A percentile compares a stretch with the other conserved stretches of the same genome.
Evolutionary conservation across 305 asterid genomes (phyloP).

Genomic region (Fraxinus platypoda): DNA sequence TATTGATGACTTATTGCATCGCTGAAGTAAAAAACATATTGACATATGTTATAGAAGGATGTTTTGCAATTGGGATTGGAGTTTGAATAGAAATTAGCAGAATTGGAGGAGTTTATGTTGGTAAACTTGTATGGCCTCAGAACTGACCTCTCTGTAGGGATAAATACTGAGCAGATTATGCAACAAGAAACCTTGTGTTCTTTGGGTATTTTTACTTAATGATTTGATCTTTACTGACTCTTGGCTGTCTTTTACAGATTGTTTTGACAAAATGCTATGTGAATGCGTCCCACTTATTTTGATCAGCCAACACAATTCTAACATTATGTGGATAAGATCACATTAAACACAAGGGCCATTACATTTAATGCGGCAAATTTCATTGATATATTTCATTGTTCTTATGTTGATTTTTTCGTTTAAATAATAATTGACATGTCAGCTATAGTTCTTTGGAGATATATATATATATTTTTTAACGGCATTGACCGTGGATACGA

Average conservation of each 20-base stretch:
- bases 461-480: background rate
- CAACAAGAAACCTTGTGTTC: background rate
- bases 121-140: background rate
- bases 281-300: background rate
- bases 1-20: background rate
- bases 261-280: background rate
- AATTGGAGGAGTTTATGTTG: background rate
- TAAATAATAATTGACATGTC: background rate
- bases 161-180: background rate
- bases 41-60: background rate
- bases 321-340: background rate
- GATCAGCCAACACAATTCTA: background rate
- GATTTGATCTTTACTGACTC: background rate
- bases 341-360: background rate
- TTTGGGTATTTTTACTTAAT: background rate
- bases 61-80: background rate
- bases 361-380: background rate
- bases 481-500: background rate
- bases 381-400: background rate
- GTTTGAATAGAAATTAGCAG: background rate
- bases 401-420: no score
- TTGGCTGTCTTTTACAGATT: background rate
- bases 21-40: background rate
- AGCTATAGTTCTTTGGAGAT: background rate
- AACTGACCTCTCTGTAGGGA: background rate